Evolutionary conservation across 192 early-diverging fungal species (phyloP).

Genomic region (Coemansia sp.): DNA sequence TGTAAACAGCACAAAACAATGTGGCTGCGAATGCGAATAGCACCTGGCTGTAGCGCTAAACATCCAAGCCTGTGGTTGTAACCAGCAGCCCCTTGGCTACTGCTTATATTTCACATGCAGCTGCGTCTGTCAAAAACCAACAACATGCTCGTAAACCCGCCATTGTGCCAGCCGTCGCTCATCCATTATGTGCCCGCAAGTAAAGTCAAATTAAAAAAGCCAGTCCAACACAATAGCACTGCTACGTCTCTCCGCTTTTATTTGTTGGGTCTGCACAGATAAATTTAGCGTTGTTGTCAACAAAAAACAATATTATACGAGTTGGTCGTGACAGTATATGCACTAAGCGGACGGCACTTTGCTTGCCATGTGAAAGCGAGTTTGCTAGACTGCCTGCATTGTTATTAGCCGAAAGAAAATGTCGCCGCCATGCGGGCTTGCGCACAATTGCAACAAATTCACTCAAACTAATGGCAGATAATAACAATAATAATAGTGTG

Average conservation of each 20-base stretch:
- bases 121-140: background rate
- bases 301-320: background rate
- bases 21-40: background rate
- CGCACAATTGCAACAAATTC: background rate
- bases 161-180: background rate
- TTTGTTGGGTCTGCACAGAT: background rate
- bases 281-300: background rate
- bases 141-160: background rate
- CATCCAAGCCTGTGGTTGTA: background rate
- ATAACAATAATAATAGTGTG: background rate
- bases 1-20: background rate
- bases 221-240: background rate
- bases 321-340: background rate
- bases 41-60: background rate
- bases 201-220: background rate
- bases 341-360: background rate
- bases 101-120: slow-evolving; percentile 6
- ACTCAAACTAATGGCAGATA: background rate
- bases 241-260: background rate
- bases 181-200: background rate
- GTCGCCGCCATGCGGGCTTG: background rate
- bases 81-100: background rate
- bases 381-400: background rate
- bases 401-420: slow-evolving; percentile 1
- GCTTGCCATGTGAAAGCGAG: too few relatives aligned